phyloP scores from a whole-genome alignment of 805 yeast genomes.

The Wickerhamomyces mucosus region DNA sequence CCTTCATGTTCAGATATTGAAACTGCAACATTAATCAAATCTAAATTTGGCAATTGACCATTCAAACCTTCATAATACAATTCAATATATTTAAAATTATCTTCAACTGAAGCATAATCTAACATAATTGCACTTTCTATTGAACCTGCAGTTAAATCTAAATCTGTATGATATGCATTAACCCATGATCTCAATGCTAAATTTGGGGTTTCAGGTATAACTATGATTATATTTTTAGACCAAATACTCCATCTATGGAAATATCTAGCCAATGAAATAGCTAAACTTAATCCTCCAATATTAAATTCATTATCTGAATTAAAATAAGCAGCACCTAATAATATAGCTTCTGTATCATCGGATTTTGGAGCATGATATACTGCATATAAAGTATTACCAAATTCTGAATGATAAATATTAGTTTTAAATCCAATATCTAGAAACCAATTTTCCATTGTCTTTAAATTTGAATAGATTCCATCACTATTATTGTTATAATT shows the following conservation, averaged over 20 bases:
- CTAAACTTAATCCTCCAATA: slow-evolving; percentile 71
- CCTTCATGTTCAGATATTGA: slow-evolving; percentile 68
- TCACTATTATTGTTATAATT: not conserved
- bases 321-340: slow-evolving; percentile 80
- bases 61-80: slow-evolving; percentile 79
- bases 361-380: slow-evolving; percentile 90
- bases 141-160: slow-evolving; percentile 87
- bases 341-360: slow-evolving; percentile 93
- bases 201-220: slow-evolving; percentile 65
- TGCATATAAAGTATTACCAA: slow-evolving; percentile 55
- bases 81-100: slow-evolving; percentile 66
- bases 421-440: slow-evolving; percentile 66
- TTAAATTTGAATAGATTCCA: slow-evolving; percentile 32
- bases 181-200: slow-evolving; percentile 80
- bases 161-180: slow-evolving; percentile 77
- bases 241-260: slow-evolving; percentile 83
- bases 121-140: slow-evolving; percentile 84
- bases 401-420: slow-evolving; percentile 27
- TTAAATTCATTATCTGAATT: slow-evolving; percentile 58
- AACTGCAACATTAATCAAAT: slow-evolving; percentile 76
- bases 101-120: slow-evolving; percentile 61
- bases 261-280: slow-evolving; percentile 67
- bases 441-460: slow-evolving; percentile 47
- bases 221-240: slow-evolving; percentile 89
- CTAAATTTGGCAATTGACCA: slow-evolving; percentile 94